Evolutionary conservation across 2,329 filamentous ascomycete species (phyloP), one percentile per base, ranked within the genome.

Genomic region (Fusarium proliferatum): DNA sequence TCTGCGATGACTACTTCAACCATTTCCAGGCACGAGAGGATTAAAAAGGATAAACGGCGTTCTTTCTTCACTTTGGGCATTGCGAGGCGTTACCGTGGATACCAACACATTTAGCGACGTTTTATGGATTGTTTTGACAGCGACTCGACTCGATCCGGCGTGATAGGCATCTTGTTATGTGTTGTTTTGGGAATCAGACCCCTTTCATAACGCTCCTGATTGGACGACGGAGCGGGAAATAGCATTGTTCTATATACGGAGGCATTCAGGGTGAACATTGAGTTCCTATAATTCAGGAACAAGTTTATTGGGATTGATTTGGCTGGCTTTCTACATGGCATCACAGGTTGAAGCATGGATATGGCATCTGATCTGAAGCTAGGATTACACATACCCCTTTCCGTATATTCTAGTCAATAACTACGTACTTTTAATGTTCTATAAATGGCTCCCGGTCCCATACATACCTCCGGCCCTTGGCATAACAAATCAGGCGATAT

Each of bases 311-410:
- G 64, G 49, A 63, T 69, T 66, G 46, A 58, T 53, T 43, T 66
- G 51, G 53, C 33, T 41, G 23, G n/a, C 11, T 61, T 23, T 56
- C 62, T 56, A 43, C 67, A 62, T 55, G 58, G 56, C 33, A 51
- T 46, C 55, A 30, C 26, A 45, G 39, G 34, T 34, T 49, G 42
- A 49, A 55, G 69, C 69, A 74, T 67, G 51, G 63, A 38, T 38
- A 69, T 43, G 41, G 65, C 65, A 69, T 69, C 33, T 61, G 64
- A 49, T 51, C 56, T 58, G 56, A 71, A 61, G 61, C 75, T 75
- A 76, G 75, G 71, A 74, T 70, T 76, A 67, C 74, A 74, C 73
- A 79, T 77, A 77, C 76, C 76, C 76, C 72, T 78, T 77, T 74
- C 63, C 69, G 76, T 78, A 76, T 56, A 72, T 71, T 76, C 71